Evolutionary conservation across 1,284 basidiomycete species (phyloP).

Genomic region (Puccinia sorghi): DNA sequence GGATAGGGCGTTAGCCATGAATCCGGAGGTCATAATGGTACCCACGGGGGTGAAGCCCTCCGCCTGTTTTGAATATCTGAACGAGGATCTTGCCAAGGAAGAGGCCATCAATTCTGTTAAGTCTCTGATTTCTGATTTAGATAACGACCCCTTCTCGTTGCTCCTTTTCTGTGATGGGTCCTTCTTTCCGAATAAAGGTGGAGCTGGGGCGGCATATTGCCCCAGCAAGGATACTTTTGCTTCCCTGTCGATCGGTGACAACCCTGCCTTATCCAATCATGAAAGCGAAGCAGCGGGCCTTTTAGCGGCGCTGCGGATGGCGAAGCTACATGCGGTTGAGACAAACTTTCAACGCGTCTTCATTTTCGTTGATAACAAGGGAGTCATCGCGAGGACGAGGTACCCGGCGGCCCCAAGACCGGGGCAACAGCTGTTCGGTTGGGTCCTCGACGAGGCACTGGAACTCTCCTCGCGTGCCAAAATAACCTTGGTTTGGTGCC

Average conservation of each 20-base stretch:
- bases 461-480: neutral
- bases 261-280: neutral
- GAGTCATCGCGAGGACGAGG: neutral
- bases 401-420: neutral
- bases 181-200: neutral
- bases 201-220: neutral
- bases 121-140: neutral
- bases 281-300: neutral
- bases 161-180: neutral
- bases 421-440: neutral
- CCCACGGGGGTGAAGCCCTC: too few species aligned
- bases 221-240: neutral
- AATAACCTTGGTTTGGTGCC: neutral
- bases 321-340: neutral
- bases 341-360: neutral
- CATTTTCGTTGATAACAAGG: neutral
- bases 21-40: neutral
- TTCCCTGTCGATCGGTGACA: neutral
- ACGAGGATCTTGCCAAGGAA: neutral
- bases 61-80: neutral
- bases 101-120: neutral
- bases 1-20: neutral
- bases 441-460: neutral
- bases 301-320: neutral
- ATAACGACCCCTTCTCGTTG: too few species aligned